These are phyloP conservation scores for Mitragyna speciosa DNA, from an alignment of 257 asterid species.

Conservation along the genomic window DNA sequence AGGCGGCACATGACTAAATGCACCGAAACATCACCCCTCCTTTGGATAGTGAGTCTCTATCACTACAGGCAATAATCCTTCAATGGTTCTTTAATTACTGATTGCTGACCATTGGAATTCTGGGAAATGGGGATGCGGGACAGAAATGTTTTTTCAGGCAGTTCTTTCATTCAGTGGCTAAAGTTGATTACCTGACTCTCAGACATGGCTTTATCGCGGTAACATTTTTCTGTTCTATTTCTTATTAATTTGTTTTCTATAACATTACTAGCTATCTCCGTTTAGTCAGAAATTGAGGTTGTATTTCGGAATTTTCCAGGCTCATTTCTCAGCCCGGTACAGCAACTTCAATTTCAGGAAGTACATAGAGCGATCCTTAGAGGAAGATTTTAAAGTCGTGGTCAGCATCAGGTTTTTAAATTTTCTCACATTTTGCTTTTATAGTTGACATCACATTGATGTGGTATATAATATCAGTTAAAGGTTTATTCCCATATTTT, in stretches of 20 bases:
- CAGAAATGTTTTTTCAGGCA: slow-evolving; percentile 31
- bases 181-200: slow-evolving; percentile 30
- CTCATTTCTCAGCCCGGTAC: slow-evolving; percentile 24
- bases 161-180: slow-evolving; percentile 28
- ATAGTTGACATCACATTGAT: too few species aligned
- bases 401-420: slow-evolving; percentile 27
- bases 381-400: slow-evolving; percentile 30
- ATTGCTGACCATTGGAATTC: not conserved
- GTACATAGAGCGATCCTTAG: slow-evolving; percentile 27
- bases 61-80: not conserved
- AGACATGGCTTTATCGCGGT: slow-evolving; percentile 33
- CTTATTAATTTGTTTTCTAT: too few species aligned
- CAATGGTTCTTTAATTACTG: not conserved
- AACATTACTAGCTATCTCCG: not conserved
- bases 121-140: not conserved
- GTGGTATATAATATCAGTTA: not conserved
- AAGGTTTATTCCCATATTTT: not conserved
- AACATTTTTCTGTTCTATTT: not conserved
- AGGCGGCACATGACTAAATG: slow-evolving; percentile 11
- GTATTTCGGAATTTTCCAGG: slow-evolving; percentile 5
- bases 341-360: slow-evolving; percentile 27
- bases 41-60: slow-evolving; percentile 10
- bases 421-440: too few species aligned
- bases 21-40: slow-evolving; percentile 13
- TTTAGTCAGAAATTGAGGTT: not conserved